phyloP scores from a whole-genome alignment of 371 early-diverging fungal genomes.

The Mortierella sp. region DNA sequence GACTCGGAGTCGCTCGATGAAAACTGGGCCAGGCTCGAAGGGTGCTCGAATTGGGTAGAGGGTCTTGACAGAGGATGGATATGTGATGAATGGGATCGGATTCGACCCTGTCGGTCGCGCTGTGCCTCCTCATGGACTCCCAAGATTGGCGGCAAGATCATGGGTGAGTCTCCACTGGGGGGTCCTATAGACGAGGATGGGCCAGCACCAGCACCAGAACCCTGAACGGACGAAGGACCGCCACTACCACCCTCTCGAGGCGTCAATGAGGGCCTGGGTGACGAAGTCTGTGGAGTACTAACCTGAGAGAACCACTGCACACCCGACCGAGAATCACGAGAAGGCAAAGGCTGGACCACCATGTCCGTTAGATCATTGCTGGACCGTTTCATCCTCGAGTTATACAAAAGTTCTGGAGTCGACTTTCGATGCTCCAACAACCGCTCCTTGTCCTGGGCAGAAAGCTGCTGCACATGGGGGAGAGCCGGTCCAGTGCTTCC shows the following conservation, averaged over 20 bases:
- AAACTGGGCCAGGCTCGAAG: neutral
- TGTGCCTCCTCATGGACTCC: slow-evolving; percentile 12
- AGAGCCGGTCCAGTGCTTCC: neutral
- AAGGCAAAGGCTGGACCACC: slow-evolving; percentile 40
- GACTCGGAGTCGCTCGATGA: neutral
- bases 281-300: neutral
- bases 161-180: neutral
- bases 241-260: neutral
- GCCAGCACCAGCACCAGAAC: neutral
- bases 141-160: slow-evolving; percentile 33
- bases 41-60: slow-evolving; percentile 14
- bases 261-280: slow-evolving; percentile 11
- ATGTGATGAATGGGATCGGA: slow-evolving; percentile 31
- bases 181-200: neutral
- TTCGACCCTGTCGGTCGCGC: slow-evolving; percentile 5
- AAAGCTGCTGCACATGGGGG: slow-evolving; percentile 22
- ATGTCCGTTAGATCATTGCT: slow-evolving; percentile 46
- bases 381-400: slow-evolving; percentile 26
- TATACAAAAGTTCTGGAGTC: slow-evolving; percentile 33
- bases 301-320: slow-evolving; percentile 50
- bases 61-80: slow-evolving; percentile 43
- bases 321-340: slow-evolving; percentile 46
- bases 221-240: neutral
- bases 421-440: slow-evolving; percentile 47
- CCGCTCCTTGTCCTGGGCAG: slow-evolving; percentile 28